A percentile compares a stretch with the other conserved stretches of the same genome.
These are phyloP conservation scores for Phytopythium chamaehyphon DNA, from an alignment of 352 stramenopile genomes.

Conservation along the genomic window DNA sequence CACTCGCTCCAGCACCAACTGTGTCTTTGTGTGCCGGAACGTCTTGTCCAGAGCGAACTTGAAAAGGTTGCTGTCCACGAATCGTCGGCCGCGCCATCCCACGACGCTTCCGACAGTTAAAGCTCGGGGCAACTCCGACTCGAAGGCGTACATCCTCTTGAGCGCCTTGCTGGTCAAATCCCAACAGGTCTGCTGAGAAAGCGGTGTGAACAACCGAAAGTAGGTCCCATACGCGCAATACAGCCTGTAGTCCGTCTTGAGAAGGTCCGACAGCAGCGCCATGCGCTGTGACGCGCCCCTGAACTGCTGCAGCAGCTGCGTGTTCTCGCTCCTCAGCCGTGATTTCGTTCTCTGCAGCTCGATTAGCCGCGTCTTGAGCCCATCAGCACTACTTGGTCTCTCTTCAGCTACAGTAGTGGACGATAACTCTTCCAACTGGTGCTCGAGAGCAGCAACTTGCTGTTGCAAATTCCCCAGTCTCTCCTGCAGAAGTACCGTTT, in stretches of 20 bases:
- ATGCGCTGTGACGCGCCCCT: conserved; percentile 9
- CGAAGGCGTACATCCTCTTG: conserved; percentile 8
- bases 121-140: conserved; percentile 5
- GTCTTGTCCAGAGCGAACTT: conserved; percentile 26
- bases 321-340: conserved; percentile 19
- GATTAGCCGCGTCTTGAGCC: background rate
- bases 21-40: conserved; percentile 11
- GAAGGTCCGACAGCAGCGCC: conserved; percentile 18
- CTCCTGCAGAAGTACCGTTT: too few relatives aligned
- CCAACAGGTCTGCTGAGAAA: conserved; percentile 14
- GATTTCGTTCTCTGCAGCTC: background rate
- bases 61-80: conserved; percentile 12
- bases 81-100: conserved; percentile 23
- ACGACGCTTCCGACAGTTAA: conserved; percentile 13
- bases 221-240: conserved; percentile 24
- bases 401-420: too few relatives aligned
- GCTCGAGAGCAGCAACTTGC: too few relatives aligned
- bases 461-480: too few relatives aligned
- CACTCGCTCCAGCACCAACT: conserved; percentile 11
- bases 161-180: conserved; percentile 11
- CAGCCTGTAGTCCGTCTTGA: conserved; percentile 26
- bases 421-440: too few relatives aligned
- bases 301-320: conserved; percentile 20
- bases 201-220: conserved; percentile 25
- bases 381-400: too few relatives aligned